phyloP scores from a whole-genome alignment of 495 filamentous ascomycete genomes.

The Sabuloglossum arenarium region DNA sequence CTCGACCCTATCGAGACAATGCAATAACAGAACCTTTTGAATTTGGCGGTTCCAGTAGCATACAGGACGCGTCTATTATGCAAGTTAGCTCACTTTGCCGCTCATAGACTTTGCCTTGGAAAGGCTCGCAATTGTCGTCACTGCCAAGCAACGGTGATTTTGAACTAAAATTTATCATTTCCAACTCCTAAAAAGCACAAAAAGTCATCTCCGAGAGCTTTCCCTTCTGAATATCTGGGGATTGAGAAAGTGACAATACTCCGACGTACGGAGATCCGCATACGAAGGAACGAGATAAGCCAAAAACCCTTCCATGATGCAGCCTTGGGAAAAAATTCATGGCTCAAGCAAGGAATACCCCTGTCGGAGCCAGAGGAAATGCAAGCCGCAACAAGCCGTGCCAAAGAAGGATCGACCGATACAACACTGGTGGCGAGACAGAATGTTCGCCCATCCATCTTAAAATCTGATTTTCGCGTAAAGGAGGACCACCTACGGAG shows the following conservation, averaged over 20 bases:
- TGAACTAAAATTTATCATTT: neutral
- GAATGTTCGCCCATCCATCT: neutral
- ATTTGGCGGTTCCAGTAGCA: no score
- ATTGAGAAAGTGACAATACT: neutral
- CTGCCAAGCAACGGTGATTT: neutral
- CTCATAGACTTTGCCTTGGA: no score
- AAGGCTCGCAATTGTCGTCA: neutral
- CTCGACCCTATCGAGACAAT: no score
- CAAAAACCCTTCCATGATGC: neutral
- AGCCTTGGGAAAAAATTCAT: neutral
- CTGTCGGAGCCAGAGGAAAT: neutral
- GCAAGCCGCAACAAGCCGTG: neutral
- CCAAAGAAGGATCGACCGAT: neutral
- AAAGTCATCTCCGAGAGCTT: neutral
- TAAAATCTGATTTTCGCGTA: neutral
- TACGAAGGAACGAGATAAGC: neutral
- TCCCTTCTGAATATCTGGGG: neutral
- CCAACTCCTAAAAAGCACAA: constrained; percentile 1
- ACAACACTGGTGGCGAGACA: neutral
- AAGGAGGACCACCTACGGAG: neutral
- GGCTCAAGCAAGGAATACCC: neutral
- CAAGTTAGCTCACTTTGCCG: neutral
- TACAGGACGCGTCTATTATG: no score
- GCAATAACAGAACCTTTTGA: no score
- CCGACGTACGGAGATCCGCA: neutral